These are phyloP conservation scores for Cydonia oblonga DNA, from an alignment of 331 rosid genomes.

Conservation along the genomic window DNA sequence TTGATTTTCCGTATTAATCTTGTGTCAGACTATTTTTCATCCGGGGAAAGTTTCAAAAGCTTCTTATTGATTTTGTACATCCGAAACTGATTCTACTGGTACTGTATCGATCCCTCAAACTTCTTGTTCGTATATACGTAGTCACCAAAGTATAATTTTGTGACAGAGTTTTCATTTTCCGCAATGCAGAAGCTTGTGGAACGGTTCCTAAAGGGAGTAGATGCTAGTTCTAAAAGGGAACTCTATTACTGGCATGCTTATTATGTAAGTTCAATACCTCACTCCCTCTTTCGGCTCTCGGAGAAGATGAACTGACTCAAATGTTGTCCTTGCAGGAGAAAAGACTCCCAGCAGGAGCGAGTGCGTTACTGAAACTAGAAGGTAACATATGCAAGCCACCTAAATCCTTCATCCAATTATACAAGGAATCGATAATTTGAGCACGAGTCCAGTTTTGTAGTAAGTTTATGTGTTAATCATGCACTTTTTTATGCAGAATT, in stretches of 20 bases:
- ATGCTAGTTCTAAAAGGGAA: conserved; percentile 43
- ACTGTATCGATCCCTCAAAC: not conserved
- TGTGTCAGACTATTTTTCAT: conserved; percentile 39
- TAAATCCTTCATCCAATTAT: not conserved
- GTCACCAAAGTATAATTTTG: not conserved
- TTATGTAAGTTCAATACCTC: conserved; percentile 42
- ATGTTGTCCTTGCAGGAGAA: conserved; percentile 37
- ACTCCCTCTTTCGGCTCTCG: not conserved
- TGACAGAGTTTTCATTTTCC: conserved; percentile 9
- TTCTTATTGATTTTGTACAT: conserved; percentile 65
- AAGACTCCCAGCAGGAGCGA: conserved; percentile 71
- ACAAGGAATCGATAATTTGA: too few relatives aligned
- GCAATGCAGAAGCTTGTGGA: conserved; percentile 72
- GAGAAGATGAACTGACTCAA: not conserved
- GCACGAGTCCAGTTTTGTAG: too few relatives aligned
- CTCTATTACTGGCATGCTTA: conserved; percentile 84
- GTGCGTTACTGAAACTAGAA: conserved; percentile 73
- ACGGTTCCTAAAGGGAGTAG: conserved; percentile 52
- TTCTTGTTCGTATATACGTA: not conserved
- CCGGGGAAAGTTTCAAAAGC: conserved; percentile 70
- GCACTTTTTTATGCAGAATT: conserved; percentile 48
- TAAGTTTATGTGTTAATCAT: not conserved
- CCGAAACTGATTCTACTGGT: conserved; percentile 82
- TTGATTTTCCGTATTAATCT: not conserved
- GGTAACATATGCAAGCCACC: conserved; percentile 25